Evolutionary conservation across 106 monocot genomes (phyloP), one percentile per base, ranked within the genome.

Genomic region (Platanthera zijinensis): DNA sequence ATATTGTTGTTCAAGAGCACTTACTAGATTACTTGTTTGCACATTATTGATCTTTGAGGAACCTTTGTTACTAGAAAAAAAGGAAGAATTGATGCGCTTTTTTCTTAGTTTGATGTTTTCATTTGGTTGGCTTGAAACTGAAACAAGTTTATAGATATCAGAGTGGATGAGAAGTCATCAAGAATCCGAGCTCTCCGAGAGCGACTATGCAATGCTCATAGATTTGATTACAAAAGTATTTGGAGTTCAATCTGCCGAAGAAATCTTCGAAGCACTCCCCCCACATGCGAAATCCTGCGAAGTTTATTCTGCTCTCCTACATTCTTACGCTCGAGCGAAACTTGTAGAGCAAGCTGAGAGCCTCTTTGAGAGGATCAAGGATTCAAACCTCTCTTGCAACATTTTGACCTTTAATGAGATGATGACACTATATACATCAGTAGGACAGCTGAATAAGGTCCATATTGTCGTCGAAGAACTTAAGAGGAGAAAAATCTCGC

Each of bases 401-500:
- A 64, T 76, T 49, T 61, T 97, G 50, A 75, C 82, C 51, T 97
- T 78, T 59, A 97, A 97, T 79, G 96, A 97, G 67, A 89, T 97
- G 87, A 97, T 97, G 96, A 97, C 96, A n/a, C 59, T 97, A 19
- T 93, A 93, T 78, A 84, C 89, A 18, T 97, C 93, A 8, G 78
- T 84, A 73, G 96, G 96, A 51, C 88, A 91, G 83, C 75, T 87
- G 18, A 89, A 97, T 70, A 97, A 97, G 77, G 89, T 93, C 48
- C 50, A 71, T 21, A 12, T 72, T 50, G 64, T 91, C 76, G 79
- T 87, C 76, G 87, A 88, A 66, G 93, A 97, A 73, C 62, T 97
- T 30, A 93, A 89, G 73, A 81, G 54, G 8, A 82, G 62, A 12
- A 78, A 85, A 6, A 69, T 93, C n/a, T 79, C 82, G 10, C 86